A percentile compares a stretch with the other conserved stretches of the same genome.
Conservation (phyloP, 768 basidiomycete genomes). For the Auricularia cornea region DNA sequence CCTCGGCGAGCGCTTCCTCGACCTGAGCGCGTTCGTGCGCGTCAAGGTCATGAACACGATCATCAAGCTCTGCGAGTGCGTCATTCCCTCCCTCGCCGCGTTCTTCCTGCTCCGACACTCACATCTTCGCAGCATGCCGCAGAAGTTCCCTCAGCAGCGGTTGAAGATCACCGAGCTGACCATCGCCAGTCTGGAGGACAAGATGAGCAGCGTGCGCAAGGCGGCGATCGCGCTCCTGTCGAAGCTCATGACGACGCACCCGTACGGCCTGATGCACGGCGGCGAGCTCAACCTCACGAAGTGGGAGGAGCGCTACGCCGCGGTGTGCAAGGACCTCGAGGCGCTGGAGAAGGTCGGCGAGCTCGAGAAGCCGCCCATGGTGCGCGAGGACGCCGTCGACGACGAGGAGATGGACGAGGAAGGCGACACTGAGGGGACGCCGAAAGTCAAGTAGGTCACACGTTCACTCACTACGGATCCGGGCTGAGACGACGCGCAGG, state of each 20-base stretch:
- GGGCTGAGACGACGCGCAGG: conserved; percentile 12
- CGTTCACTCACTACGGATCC: too few species aligned
- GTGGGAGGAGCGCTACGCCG: conserved; percentile 67
- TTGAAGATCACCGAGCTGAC: conserved; percentile 68
- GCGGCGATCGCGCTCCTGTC: conserved; percentile 68
- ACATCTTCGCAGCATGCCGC: conserved; percentile 34
- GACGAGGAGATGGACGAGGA: conserved; percentile 29
- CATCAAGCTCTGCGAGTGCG: conserved; percentile 62
- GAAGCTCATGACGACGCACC: conserved; percentile 76
- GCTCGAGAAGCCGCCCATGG: conserved; percentile 43
- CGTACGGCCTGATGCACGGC: conserved; percentile 77
- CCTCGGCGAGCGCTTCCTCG: conserved; percentile 80
- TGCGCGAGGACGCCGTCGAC: conserved; percentile 37
- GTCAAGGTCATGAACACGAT: conserved; percentile 77
- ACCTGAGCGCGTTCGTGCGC: conserved; percentile 85
- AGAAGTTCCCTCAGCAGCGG: conserved; percentile 83
- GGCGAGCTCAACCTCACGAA: conserved; percentile 63
- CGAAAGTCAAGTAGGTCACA: conserved; percentile 22
- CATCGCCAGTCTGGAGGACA: conserved; percentile 78
- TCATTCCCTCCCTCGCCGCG: conserved; percentile 5
- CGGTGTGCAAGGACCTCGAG: conserved; percentile 53
- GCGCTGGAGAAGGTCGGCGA: conserved; percentile 49
- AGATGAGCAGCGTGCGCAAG: conserved; percentile 81
- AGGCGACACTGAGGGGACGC: conserved; percentile 27
- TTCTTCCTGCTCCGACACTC: neutral